Base-by-base conservation (phyloP, 2,329 filamentous ascomycete species). In the Xylariaceae sp. region DNA sequence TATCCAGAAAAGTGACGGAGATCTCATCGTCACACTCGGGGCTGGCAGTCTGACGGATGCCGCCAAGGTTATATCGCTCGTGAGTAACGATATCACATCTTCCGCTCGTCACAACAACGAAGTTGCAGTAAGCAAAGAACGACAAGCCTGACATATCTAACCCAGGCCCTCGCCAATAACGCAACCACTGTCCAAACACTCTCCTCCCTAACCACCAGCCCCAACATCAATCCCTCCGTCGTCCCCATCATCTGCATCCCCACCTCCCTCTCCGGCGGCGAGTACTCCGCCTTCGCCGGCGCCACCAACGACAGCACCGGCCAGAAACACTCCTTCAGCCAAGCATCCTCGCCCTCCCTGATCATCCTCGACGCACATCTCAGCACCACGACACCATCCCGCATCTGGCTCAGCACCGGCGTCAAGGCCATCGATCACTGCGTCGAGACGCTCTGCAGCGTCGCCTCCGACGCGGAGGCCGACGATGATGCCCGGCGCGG, bases 391-490 rank as follows among this genome's bases (percentile, higher is more conserved):
- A 81, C 77, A 0, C 78, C 78, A 0, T 60, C 64, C 1, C 61
- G 62, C 16, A 64, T 79, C 16, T 83, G 78, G 78, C 61, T 81
- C 1, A 74, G 71, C 33, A 78, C 76, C 0, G 79, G 79, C 0
- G 48, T 60, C 31, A 54, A 50, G 32, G 54, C 51, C n/a, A 46
- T 61, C n/a, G 59, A 62, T 18, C 56, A 63, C 44, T 64, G 57
- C 38, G 50, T 62, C 19, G 59, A 62, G 43, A 53, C 53, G 9
- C 50, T 62, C 8, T 60, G 60, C 38, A 50, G 54, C 11, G 35
- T 59, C 7, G 17, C 42, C 13, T 52, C 48, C 18, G 43, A 50
- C 15, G 50, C 54, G 7, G 37, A 13, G 3, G 50, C 53, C n/a
- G 55, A 56, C 29, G 44, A 34, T 16, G 44, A 51, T 15, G 50